phyloP scores from a whole-genome alignment of 208 protist species.

The Endotrypanum monterogeii region DNA sequence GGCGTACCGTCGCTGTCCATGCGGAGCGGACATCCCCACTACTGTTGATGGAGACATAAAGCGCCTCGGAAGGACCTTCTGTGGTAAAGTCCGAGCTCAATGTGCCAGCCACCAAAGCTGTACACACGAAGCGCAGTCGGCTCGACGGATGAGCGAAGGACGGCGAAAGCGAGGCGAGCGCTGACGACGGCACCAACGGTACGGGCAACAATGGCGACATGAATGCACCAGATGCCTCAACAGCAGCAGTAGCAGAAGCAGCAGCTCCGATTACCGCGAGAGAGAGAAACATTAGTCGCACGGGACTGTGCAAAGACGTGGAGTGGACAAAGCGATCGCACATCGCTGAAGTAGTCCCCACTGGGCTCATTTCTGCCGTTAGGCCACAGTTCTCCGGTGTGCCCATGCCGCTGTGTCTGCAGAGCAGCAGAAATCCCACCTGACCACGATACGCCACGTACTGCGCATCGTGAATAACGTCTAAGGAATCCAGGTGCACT shows the following conservation, averaged over 20 bases:
- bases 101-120: not conserved
- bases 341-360: not conserved
- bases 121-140: constrained; percentile 27
- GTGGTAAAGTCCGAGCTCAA: not conserved
- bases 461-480: constrained; percentile 22
- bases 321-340: constrained; percentile 17
- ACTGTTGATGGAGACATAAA: constrained; percentile 13
- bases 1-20: constrained; percentile 8
- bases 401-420: not conserved
- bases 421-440: constrained; percentile 27
- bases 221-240: not conserved
- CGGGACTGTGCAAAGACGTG: not conserved
- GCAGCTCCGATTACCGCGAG: constrained; percentile 8
- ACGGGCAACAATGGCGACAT: constrained; percentile 14
- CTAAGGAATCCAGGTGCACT: not conserved
- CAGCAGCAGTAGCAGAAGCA: not conserved
- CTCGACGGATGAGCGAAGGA: constrained; percentile 15
- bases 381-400: not conserved
- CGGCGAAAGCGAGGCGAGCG: not conserved
- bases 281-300: constrained; percentile 28
- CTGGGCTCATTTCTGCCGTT: not conserved
- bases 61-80: not conserved
- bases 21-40: constrained; percentile 5
- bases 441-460: constrained; percentile 19
- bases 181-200: constrained; percentile 4